These are phyloP conservation scores for Plenodomus biglobosus DNA, from an alignment of 2,329 filamentous ascomycete genomes.

Conservation along the genomic window DNA sequence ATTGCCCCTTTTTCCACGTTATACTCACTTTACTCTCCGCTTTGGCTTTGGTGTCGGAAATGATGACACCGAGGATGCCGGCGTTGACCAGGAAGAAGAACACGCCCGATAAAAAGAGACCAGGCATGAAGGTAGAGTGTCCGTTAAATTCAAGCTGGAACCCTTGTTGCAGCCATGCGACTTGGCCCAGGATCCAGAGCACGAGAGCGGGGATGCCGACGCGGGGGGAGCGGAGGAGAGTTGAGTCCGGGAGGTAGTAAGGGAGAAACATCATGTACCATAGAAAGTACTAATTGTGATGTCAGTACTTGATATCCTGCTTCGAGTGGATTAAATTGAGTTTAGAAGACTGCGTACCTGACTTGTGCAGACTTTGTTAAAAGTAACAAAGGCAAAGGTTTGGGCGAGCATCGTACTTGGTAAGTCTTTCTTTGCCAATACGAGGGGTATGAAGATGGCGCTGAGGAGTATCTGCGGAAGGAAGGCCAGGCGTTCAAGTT, in stretches of 20 bases:
- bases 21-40: background rate
- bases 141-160: conserved; percentile 64
- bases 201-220: conserved; percentile 66
- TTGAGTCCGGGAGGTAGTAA: conserved; percentile 81
- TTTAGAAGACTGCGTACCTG: conserved; percentile 64
- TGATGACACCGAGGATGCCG: conserved; percentile 81
- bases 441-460: conserved; percentile 72
- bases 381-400: conserved; percentile 94
- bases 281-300: conserved; percentile 79
- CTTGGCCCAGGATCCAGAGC: conserved; percentile 76
- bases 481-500: conserved; percentile 81
- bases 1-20: background rate
- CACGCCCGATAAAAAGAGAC: conserved; percentile 74
- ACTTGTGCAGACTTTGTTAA: conserved; percentile 98
- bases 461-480: conserved; percentile 83
- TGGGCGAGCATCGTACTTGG: conserved; percentile 86
- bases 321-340: background rate
- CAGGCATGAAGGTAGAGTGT: conserved; percentile 78
- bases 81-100: conserved; percentile 83
- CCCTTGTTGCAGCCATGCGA: conserved; percentile 55
- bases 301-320: conserved; percentile 2
- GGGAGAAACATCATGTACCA: conserved; percentile 97
- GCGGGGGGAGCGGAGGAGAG: conserved; percentile 61
- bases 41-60: conserved; percentile 58
- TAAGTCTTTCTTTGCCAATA: conserved; percentile 78